These are phyloP conservation scores for Fraxinus latifolia DNA, from an alignment of 305 asterid species.

Conservation along the genomic window DNA sequence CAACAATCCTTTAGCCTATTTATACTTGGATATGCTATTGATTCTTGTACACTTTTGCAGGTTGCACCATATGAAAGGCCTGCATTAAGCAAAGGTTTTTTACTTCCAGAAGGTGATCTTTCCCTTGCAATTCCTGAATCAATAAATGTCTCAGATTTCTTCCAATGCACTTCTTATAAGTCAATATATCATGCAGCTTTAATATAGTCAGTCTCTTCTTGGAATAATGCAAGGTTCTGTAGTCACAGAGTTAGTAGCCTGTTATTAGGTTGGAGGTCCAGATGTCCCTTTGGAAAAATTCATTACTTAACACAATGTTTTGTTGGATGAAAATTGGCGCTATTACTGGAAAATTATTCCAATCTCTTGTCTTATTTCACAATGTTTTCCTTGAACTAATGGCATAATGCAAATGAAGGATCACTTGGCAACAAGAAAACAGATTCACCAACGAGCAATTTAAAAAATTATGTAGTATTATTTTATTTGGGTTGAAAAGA, in stretches of 20 bases:
- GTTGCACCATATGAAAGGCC: conserved; percentile 98
- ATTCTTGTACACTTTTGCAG: conserved; percentile 38
- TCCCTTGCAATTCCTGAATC: not conserved
- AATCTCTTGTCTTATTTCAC: not conserved
- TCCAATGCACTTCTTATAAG: not conserved
- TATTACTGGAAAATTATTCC: not conserved
- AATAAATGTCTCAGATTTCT: not conserved
- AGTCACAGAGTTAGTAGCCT: not conserved
- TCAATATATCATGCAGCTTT: not conserved
- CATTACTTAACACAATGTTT: not conserved
- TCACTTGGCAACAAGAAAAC: not conserved
- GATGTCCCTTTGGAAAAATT: not conserved
- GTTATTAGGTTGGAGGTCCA: not conserved
- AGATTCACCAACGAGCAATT: not conserved
- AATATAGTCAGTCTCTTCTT: not conserved
- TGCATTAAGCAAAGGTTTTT: conserved; percentile 86
- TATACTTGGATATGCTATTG: not conserved
- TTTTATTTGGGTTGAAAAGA: not conserved
- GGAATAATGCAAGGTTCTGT: not conserved
- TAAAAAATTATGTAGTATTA: not conserved
- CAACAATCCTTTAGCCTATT: not conserved
- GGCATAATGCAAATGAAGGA: not conserved
- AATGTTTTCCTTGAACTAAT: not conserved
- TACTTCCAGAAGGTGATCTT: conserved; percentile 81
- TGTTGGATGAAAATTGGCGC: not conserved